Base-by-base conservation (phyloP, 2,329 filamentous ascomycete genomes). In the Calonectria pauciramosa region DNA sequence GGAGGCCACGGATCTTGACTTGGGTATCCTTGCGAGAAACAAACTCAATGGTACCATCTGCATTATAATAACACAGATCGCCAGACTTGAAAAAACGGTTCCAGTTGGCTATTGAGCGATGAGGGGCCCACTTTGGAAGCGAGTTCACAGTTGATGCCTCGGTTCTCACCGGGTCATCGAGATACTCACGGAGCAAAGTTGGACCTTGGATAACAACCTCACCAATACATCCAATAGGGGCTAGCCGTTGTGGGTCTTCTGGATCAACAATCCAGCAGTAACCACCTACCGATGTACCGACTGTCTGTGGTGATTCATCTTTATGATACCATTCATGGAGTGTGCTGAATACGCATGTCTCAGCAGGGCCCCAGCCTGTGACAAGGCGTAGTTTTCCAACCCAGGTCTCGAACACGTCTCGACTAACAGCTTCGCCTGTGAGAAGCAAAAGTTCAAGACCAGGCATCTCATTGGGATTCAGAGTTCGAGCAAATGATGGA, bases 1-100 rank as follows among this genome's bases (percentile, higher is more conserved):
- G 82, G 74, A 88, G 91, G 28, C 92, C 92, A n/a, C 88, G 86
- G 10, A 92, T 82, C 80, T 93, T 93, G 65, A 91, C 86, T 78
- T 92, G 90, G 0, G 86, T 86, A 75, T 92, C 90, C 75, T 90
- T 91, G 18, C 91, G 85, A 54, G 89, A 90, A 36, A 89, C 77
- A 66, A 86, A 89, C 0, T 84, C 77, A 13, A 90, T 79, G 18
- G 80, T 81, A 0, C 86, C 86, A 64, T 88, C 84, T 0, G 49
- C 20, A 20, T 68, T 68, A 13, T 81, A 78, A 34, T 85, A 80
- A 30, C 88, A 88, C 44, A 90, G 81, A 73, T 90, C 89, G 5
- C 89, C 89, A 1, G 88, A 89, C 68, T 86, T 87, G 78, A 89
- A 90, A 13, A 76, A 68, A 4, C 59, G 49, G 3, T 69, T 68